Evolutionary conservation across 2,329 filamentous ascomycete species (phyloP).

Genomic region (Ascochyta viciae-villosae): DNA sequence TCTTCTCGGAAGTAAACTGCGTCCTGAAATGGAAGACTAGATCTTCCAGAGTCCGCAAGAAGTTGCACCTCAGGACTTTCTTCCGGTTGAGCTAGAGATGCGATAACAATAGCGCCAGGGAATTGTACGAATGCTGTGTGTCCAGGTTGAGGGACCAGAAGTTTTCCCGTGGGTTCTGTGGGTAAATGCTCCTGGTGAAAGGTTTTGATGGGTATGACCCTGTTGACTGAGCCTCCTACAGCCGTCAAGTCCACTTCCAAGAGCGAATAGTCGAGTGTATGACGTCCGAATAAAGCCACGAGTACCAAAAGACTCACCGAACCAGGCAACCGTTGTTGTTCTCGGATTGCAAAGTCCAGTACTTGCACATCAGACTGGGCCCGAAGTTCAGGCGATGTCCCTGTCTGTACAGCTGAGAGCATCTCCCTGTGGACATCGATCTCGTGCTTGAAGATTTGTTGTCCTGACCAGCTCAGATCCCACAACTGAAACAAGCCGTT

Average conservation of each 20-base stretch:
- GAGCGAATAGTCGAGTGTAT: slow-evolving; percentile 69
- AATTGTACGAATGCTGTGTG: slow-evolving; percentile 85
- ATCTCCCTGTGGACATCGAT: slow-evolving; percentile 73
- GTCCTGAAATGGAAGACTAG: slow-evolving; percentile 75
- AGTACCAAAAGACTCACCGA: slow-evolving; percentile 38
- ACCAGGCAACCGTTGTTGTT: slow-evolving; percentile 45
- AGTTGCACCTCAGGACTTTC: slow-evolving; percentile 80
- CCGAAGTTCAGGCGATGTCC: slow-evolving; percentile 56
- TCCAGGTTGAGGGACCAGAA: slow-evolving; percentile 80
- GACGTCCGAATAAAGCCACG: slow-evolving; percentile 40
- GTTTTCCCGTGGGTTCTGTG: slow-evolving; percentile 49
- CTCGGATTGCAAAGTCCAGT: slow-evolving; percentile 78
- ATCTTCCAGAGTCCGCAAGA: slow-evolving; percentile 52
- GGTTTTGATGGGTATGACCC: slow-evolving; percentile 70
- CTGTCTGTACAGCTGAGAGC: slow-evolving; percentile 65
- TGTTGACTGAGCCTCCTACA: slow-evolving; percentile 63
- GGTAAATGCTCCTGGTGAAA: slow-evolving; percentile 50
- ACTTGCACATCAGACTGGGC: slow-evolving; percentile 70
- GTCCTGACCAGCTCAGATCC: slow-evolving; percentile 87
- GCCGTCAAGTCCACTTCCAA: slow-evolving; percentile 72
- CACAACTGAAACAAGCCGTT: slow-evolving; percentile 83
- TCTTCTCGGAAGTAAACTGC: slow-evolving; percentile 75
- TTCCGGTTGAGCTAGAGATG: slow-evolving; percentile 72
- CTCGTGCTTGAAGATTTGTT: slow-evolving; percentile 76
- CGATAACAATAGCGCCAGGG: slow-evolving; percentile 76